These are phyloP conservation scores for Cyberlindnera sargentensis DNA, from an alignment of 805 yeast species.

Conservation along the genomic window DNA sequence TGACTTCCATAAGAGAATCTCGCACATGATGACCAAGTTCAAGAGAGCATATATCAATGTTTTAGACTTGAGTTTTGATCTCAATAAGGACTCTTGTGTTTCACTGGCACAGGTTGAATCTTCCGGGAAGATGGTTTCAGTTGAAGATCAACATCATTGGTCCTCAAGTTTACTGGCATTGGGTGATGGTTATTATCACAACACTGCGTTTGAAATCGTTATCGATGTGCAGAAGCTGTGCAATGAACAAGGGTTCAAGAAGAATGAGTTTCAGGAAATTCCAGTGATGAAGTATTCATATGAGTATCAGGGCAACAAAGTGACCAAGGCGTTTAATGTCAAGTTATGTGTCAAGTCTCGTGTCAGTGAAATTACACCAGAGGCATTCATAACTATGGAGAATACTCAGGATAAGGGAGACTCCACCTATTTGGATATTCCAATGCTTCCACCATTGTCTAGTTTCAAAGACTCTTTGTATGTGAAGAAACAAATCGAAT, in stretches of 20 bases:
- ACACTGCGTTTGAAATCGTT: constrained; percentile 11
- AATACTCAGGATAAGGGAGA: neutral
- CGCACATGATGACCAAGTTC: constrained; percentile 7
- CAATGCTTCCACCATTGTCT: constrained; percentile 28
- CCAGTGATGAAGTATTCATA: constrained; percentile 9
- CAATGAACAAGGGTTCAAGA: neutral
- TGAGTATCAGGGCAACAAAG: constrained; percentile 2
- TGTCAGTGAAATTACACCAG: neutral
- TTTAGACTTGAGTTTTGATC: constrained; percentile 5
- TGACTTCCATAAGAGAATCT: constrained; percentile 4
- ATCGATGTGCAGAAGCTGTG: constrained; percentile 8
- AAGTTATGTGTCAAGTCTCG: constrained; percentile 6
- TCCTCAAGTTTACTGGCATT: constrained; percentile 12
- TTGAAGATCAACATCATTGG: constrained; percentile 1
- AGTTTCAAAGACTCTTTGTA: constrained; percentile 29
- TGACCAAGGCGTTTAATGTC: constrained; percentile 1
- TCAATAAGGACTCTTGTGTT: constrained; percentile 3
- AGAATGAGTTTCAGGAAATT: constrained; percentile 8
- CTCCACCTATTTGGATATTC: constrained; percentile 19
- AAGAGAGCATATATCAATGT: constrained; percentile 9
- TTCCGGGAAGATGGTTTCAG: constrained; percentile 1
- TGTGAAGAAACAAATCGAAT: constrained; percentile 31
- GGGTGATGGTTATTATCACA: constrained; percentile 19
- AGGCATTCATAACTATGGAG: neutral
- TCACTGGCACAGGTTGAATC: constrained; percentile 5